Conservation (phyloP, 2,329 filamentous ascomycete genomes). For the Sordariomycetes sp. region DNA sequence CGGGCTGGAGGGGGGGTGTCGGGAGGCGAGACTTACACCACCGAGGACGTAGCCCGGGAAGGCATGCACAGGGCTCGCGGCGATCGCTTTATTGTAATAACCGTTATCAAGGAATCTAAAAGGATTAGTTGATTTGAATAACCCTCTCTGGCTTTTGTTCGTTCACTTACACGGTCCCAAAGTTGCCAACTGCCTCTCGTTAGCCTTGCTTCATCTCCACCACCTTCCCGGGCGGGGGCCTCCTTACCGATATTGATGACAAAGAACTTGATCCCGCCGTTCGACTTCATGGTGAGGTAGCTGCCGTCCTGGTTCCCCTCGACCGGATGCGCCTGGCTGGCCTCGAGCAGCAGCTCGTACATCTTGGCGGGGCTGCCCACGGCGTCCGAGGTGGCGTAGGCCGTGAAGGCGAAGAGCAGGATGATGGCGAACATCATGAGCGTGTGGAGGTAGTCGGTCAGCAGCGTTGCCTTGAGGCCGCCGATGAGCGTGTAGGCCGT, state of each 20-base stretch:
- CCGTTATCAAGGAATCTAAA: conserved; percentile 83
- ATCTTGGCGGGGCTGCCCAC: conserved; percentile 68
- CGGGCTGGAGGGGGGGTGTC: not conserved
- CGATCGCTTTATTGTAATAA: conserved; percentile 92
- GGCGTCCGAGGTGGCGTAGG: conserved; percentile 62
- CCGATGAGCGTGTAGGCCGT: conserved; percentile 68
- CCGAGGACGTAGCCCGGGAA: conserved; percentile 83
- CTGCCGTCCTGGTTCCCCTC: conserved; percentile 70
- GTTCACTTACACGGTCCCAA: conserved; percentile 70
- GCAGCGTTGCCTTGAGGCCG: conserved; percentile 78
- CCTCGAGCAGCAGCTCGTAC: conserved; percentile 66
- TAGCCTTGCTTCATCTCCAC: not conserved
- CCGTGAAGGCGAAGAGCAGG: conserved; percentile 71
- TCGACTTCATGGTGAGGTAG: conserved; percentile 78
- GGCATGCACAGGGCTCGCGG: conserved; percentile 73
- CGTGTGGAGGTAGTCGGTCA: conserved; percentile 81
- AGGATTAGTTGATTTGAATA: too few species aligned
- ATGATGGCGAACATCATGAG: conserved; percentile 79
- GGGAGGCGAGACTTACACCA: conserved; percentile 45
- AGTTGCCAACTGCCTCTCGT: conserved; percentile 55
- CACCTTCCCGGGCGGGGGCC: not conserved
- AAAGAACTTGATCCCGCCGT: conserved; percentile 79
- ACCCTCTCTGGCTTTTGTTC: too few species aligned
- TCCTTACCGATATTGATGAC: conserved; percentile 57
- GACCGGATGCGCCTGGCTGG: conserved; percentile 60